Conservation (phyloP, 805 yeast genomes). For the Wickerhamiella brachini region DNA sequence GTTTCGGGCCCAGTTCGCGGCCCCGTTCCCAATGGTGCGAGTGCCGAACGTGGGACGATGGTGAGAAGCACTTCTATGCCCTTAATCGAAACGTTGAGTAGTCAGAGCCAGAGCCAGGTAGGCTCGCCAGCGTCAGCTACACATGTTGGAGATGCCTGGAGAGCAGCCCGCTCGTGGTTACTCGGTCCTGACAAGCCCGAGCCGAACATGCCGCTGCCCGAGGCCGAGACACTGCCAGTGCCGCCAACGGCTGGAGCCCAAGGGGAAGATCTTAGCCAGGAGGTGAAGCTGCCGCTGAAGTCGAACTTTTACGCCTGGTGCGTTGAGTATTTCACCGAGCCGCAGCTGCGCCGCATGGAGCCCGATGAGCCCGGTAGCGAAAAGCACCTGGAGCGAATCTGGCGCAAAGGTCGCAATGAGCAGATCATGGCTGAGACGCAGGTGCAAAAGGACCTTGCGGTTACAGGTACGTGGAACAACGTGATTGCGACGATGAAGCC, state of each 20-base stretch:
- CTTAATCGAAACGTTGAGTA: background rate
- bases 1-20: background rate
- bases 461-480: constrained; percentile 76
- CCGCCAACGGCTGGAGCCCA: background rate
- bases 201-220: background rate
- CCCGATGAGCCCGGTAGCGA: constrained; percentile 85
- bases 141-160: background rate
- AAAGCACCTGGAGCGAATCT: constrained; percentile 63
- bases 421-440: constrained; percentile 77
- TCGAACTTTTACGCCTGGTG: constrained; percentile 30
- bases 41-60: background rate
- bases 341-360: constrained; percentile 78
- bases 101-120: background rate
- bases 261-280: background rate
- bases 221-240: background rate
- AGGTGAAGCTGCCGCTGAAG: constrained; percentile 21
- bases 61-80: background rate
- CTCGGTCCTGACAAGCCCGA: background rate
- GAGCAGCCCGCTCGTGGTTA: background rate
- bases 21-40: background rate
- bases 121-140: background rate
- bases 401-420: constrained; percentile 89
- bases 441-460: constrained; percentile 69
- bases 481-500: constrained; percentile 51
- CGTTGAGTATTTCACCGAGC: constrained; percentile 89